phyloP scores from a whole-genome alignment of 1,284 basidiomycete genomes.

The Peniophora sp. region DNA sequence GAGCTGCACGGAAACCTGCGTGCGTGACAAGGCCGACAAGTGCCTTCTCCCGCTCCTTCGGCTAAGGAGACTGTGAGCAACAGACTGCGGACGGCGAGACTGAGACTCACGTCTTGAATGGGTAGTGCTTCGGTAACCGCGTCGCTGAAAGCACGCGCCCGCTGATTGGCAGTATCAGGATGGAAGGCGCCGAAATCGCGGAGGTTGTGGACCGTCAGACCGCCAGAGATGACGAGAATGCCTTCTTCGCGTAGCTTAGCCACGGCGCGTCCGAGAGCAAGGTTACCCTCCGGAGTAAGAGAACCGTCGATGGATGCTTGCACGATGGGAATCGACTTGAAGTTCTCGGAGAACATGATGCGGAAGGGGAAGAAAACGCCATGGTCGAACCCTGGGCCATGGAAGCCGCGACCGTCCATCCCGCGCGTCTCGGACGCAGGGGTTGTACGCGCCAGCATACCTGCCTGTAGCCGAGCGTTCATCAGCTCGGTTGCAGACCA shows the following conservation, averaged over 20 bases:
- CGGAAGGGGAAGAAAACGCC: slow-evolving; percentile 73
- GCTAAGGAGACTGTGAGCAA: slow-evolving; percentile 18
- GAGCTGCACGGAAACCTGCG: slow-evolving; percentile 50
- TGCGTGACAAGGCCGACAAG: slow-evolving; percentile 47
- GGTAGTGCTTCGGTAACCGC: slow-evolving; percentile 51
- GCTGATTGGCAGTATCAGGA: slow-evolving; percentile 36
- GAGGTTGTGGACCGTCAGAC: slow-evolving; percentile 62
- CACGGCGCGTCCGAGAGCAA: slow-evolving; percentile 58
- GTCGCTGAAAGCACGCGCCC: slow-evolving; percentile 49
- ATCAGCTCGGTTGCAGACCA: background rate
- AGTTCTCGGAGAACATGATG: slow-evolving; percentile 65
- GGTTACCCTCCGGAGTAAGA: slow-evolving; percentile 54
- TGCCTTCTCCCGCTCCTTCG: slow-evolving; percentile 30
- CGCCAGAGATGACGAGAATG: slow-evolving; percentile 53
- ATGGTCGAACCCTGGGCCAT: slow-evolving; percentile 56
- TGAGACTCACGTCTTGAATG: slow-evolving; percentile 37
- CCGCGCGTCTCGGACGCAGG: slow-evolving; percentile 49
- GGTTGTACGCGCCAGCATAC: slow-evolving; percentile 44
- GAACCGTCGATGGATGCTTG: slow-evolving; percentile 64
- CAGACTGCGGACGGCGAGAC: slow-evolving; percentile 10
- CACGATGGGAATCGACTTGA: slow-evolving; percentile 53
- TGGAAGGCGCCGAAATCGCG: slow-evolving; percentile 45
- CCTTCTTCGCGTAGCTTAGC: slow-evolving; percentile 39
- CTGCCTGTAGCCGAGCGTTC: slow-evolving; percentile 33
- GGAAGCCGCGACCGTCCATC: slow-evolving; percentile 58